phyloP scores from a whole-genome alignment of 306 rosid species.

The Vigna trinervia region DNA sequence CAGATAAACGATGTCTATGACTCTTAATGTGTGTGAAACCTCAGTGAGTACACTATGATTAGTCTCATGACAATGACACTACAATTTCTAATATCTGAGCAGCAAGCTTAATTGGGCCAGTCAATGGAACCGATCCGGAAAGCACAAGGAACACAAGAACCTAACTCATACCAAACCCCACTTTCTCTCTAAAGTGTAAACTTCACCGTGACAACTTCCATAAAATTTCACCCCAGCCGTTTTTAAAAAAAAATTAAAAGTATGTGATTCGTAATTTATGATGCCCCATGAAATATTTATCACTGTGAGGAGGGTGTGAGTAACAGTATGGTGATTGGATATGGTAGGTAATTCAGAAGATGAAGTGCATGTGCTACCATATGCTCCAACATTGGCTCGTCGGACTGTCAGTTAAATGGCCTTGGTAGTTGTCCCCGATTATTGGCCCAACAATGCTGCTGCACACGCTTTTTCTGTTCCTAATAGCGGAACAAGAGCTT shows the following conservation, averaged over 20 bases:
- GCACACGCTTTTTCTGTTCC: conserved; percentile 52
- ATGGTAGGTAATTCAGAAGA: conserved; percentile 28
- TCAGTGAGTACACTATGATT: too few species aligned
- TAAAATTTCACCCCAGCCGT: too few species aligned
- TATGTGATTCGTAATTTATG: conserved; percentile 13
- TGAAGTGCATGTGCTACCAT: conserved; percentile 40
- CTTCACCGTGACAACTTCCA: too few species aligned
- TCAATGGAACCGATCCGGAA: too few species aligned
- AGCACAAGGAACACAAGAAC: too few species aligned
- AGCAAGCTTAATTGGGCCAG: too few species aligned
- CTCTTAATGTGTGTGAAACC: too few species aligned
- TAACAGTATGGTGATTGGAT: conserved; percentile 30
- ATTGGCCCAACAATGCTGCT: conserved; percentile 41
- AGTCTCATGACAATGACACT: too few species aligned
- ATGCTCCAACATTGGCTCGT: conserved; percentile 53
- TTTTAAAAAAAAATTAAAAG: background rate
- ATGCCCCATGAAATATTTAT: conserved; percentile 35
- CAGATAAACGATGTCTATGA: too few species aligned
- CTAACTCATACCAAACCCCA: too few species aligned
- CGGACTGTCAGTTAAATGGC: conserved; percentile 75
- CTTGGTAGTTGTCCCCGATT: conserved; percentile 77
- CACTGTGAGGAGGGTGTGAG: conserved; percentile 9
- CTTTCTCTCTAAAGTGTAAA: too few species aligned
- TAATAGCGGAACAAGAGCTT: background rate
- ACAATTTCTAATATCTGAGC: too few species aligned